Evolutionary conservation across 192 early-diverging fungal species (phyloP).

Genomic region (Geranomyces michiganensis): DNA sequence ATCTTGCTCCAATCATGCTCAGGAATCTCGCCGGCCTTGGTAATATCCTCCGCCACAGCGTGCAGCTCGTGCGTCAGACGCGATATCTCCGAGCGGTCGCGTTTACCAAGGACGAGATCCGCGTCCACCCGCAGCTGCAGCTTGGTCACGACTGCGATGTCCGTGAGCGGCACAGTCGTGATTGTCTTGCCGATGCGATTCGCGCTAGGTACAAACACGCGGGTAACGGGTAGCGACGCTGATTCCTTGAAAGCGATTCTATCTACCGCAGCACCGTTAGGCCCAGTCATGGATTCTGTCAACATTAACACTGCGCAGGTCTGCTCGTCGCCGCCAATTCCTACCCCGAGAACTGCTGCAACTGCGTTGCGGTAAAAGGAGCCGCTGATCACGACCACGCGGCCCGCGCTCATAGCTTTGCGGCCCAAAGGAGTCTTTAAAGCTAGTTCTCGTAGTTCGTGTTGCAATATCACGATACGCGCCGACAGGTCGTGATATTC

Average conservation of each 20-base stretch:
- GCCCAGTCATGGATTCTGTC: constrained; percentile 24
- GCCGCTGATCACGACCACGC: constrained; percentile 78
- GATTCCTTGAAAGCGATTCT: neutral
- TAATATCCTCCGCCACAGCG: constrained; percentile 37
- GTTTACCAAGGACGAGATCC: neutral
- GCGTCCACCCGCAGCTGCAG: constrained; percentile 35
- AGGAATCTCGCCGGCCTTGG: constrained; percentile 34
- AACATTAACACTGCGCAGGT: constrained; percentile 39
- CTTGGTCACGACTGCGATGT: constrained; percentile 64
- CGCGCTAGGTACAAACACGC: constrained; percentile 45
- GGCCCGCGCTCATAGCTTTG: constrained; percentile 70
- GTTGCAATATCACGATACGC: constrained; percentile 55
- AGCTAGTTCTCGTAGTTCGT: constrained; percentile 60
- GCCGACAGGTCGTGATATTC: constrained; percentile 71
- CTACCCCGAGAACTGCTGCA: constrained; percentile 62
- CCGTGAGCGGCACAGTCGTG: constrained; percentile 47
- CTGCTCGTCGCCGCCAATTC: constrained; percentile 38
- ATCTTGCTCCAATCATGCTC: constrained; percentile 89
- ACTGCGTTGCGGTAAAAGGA: constrained; percentile 68
- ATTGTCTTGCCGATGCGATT: constrained; percentile 42
- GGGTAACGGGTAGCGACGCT: constrained; percentile 62
- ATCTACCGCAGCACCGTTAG: neutral
- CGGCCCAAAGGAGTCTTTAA: constrained; percentile 57
- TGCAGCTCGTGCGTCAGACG: constrained; percentile 39
- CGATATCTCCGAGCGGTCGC: constrained; percentile 25